Conservation (phyloP, 176 grass and related monocot genomes). For the Ananas comosus region DNA sequence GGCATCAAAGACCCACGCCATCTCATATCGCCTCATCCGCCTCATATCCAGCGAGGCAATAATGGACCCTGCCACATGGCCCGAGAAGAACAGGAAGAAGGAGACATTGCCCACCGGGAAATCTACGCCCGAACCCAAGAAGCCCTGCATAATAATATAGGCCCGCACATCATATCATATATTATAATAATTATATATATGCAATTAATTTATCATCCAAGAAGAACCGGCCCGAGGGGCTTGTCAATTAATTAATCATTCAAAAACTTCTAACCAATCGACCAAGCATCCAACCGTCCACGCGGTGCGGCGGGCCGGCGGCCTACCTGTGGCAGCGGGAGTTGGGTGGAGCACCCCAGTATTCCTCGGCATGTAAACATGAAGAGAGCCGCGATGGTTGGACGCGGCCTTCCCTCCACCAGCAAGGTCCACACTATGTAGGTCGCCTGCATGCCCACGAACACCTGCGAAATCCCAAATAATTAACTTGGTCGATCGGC, state of each 20-base stretch:
- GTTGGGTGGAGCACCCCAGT: constrained; percentile 78
- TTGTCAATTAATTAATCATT: no score
- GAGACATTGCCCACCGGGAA: constrained; percentile 93
- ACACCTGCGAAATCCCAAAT: constrained; percentile 36
- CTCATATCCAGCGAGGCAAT: constrained; percentile 89
- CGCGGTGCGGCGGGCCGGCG: no score
- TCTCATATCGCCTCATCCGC: constrained; percentile 28
- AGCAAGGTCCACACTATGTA: constrained; percentile 93
- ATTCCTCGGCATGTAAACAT: constrained; percentile 86
- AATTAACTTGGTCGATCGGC: no score
- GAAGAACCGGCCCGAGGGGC: no score
- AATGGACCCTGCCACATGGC: constrained; percentile 70
- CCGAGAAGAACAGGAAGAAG: constrained; percentile 97
- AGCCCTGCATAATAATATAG: constrained; percentile 27
- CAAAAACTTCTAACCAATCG: no score
- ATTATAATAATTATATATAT: no score
- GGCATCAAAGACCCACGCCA: constrained; percentile 56
- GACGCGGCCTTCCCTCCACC: constrained; percentile 54
- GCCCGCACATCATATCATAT: no score
- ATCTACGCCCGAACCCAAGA: constrained; percentile 74
- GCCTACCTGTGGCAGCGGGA: constrained; percentile 53
- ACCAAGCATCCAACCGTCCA: no score
- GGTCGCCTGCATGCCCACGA: constrained; percentile 73
- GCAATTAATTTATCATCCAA: no score
- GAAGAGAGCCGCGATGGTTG: constrained; percentile 66